Percentiles rank a stretch among this genome's conserved stretches.
Evolutionary conservation across 140 eudicot genomes (phyloP).

Genomic region (Senecio squalidus): DNA sequence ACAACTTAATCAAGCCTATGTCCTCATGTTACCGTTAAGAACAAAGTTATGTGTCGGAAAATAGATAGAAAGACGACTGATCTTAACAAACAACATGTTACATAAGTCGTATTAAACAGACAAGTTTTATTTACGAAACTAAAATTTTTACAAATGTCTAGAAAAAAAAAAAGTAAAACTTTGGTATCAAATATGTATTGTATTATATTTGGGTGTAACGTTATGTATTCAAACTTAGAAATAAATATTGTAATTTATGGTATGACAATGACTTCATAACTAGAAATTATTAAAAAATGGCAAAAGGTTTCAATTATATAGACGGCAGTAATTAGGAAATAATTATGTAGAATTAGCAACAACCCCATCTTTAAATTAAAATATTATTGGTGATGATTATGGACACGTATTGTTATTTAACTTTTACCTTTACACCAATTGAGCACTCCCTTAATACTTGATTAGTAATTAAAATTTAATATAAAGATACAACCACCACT

Average conservation of each 20-base stretch:
- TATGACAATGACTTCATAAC: constrained; percentile 23
- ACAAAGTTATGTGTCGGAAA: too few species aligned
- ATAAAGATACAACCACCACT: constrained; percentile 11
- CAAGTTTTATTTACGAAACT: too few species aligned
- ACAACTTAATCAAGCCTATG: too few species aligned
- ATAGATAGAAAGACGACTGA: too few species aligned
- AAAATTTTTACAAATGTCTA: too few species aligned
- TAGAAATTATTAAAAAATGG: not conserved
- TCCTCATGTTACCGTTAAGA: too few species aligned
- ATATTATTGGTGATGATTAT: not conserved
- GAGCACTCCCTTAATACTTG: not conserved
- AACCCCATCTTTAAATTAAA: constrained; percentile 1
- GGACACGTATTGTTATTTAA: constrained; percentile 7
- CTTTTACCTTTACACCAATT: not conserved
- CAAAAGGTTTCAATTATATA: not conserved
- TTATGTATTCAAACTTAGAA: not conserved
- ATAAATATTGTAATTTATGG: not conserved
- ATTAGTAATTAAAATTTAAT: not conserved
- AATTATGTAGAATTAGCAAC: constrained; percentile 6
- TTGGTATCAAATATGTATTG: too few species aligned
- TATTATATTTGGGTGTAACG: too few species aligned
- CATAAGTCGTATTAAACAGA: too few species aligned
- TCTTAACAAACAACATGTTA: too few species aligned
- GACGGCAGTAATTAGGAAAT: not conserved
- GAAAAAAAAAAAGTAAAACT: too few species aligned